A percentile compares a stretch with the other conserved stretches of the same genome.
Evolutionary conservation across 139 green algal species (phyloP).

Genomic region (Haematococcus lacustris): DNA sequence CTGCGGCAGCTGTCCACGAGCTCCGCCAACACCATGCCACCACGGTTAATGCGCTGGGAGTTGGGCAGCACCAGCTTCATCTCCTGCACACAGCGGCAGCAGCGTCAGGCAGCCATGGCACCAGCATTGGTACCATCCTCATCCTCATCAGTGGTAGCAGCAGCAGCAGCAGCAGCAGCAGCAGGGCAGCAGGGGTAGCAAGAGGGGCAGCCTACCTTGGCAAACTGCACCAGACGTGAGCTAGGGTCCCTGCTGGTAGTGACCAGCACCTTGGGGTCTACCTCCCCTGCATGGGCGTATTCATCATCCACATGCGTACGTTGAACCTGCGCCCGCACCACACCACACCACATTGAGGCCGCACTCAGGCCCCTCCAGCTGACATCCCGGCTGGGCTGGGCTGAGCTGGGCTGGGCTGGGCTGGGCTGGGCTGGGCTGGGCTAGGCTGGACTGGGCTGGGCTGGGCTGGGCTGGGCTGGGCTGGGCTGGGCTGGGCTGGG

Average conservation of each 20-base stretch:
- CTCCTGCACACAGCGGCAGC: conserved; percentile 67
- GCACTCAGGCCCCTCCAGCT: too few species aligned
- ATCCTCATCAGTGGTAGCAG: too few species aligned
- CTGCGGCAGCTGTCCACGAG: conserved; percentile 29
- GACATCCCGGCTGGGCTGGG: too few species aligned
- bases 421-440: too few species aligned
- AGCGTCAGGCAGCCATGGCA: too few species aligned
- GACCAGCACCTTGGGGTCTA: conserved; percentile 86
- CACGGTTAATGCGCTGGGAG: conserved; percentile 82
- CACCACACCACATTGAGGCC: conserved; percentile 26
- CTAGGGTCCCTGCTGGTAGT: conserved; percentile 92
- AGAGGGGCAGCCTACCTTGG: conserved; percentile 83
- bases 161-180: too few species aligned
- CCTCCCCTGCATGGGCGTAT: conserved; percentile 82
- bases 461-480: too few species aligned
- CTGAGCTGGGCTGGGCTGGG: too few species aligned
- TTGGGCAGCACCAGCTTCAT: conserved; percentile 93
- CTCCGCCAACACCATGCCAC: conserved; percentile 58
- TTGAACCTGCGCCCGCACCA: conserved; percentile 1
- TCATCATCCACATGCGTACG: conserved; percentile 93
- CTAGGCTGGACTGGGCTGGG: too few species aligned
- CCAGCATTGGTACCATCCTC: too few species aligned
- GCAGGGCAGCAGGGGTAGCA: background rate
- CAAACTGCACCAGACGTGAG: conserved; percentile 84
- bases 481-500: too few species aligned